Percentiles rank a stretch among this genome's conserved stretches.
phyloP scores from a whole-genome alignment of 352 stramenopile species.

The Phytopythium vexans region DNA sequence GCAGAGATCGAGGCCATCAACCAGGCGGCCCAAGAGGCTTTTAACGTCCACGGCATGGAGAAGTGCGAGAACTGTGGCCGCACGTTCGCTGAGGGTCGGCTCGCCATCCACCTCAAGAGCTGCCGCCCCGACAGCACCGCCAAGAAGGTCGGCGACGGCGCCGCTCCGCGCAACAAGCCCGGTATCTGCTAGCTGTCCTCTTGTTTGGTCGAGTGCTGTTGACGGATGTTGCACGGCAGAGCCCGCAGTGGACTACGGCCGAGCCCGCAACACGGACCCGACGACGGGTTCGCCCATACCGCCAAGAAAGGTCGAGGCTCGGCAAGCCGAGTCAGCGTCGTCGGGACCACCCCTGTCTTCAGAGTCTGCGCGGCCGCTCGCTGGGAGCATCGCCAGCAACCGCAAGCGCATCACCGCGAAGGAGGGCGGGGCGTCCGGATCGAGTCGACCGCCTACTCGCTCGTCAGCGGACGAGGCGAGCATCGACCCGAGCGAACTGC shows the following conservation, averaged over 20 bases:
- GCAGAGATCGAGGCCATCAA: slow-evolving; percentile 74
- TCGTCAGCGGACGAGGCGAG: slow-evolving; percentile 33
- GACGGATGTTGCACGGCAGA: slow-evolving; percentile 7
- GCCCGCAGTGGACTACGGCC: slow-evolving; percentile 30
- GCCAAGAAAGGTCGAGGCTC: background rate
- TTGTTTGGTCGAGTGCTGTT: background rate
- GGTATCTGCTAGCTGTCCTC: slow-evolving; percentile 10
- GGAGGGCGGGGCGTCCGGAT: slow-evolving; percentile 10
- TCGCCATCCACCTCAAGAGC: slow-evolving; percentile 68
- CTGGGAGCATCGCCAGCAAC: slow-evolving; percentile 60
- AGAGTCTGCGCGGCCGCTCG: slow-evolving; percentile 19
- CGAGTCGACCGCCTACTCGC: slow-evolving; percentile 21
- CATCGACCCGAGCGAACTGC: slow-evolving; percentile 17
- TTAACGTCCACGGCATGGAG: slow-evolving; percentile 76
- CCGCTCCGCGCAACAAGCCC: slow-evolving; percentile 53
- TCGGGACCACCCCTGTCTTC: slow-evolving; percentile 7
- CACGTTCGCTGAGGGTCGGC: slow-evolving; percentile 70
- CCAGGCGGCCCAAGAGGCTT: slow-evolving; percentile 55
- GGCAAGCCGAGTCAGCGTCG: background rate
- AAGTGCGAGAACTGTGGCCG: slow-evolving; percentile 71
- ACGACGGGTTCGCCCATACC: background rate
- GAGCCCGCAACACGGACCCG: slow-evolving; percentile 10
- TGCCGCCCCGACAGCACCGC: slow-evolving; percentile 39
- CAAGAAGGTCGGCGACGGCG: slow-evolving; percentile 48
- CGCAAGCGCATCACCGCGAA: slow-evolving; percentile 34